phyloP scores from a whole-genome alignment of 768 basidiomycete genomes.

The Podaxis carcinomalis region DNA sequence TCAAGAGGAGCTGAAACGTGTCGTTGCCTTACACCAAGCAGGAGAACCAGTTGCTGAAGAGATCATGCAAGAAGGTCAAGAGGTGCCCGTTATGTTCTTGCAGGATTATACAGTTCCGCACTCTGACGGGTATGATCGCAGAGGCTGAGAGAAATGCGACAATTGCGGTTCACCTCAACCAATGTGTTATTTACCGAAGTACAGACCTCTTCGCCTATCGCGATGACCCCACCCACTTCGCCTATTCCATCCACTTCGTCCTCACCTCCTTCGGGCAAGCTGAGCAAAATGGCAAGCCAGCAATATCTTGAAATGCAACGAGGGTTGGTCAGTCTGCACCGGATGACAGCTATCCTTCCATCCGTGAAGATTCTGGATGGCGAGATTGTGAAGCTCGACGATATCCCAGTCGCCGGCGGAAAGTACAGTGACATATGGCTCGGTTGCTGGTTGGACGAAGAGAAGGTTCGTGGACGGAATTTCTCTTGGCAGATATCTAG shows the following conservation, averaged over 20 bases:
- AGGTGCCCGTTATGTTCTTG: slow-evolving; percentile 23
- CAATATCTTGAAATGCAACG: slow-evolving; percentile 39
- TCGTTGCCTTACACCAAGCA: slow-evolving; percentile 34
- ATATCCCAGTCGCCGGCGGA: slow-evolving; percentile 45
- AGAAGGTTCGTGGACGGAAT: slow-evolving; percentile 32
- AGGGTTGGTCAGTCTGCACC: slow-evolving; percentile 31
- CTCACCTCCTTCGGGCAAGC: no score
- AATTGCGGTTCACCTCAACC: not conserved
- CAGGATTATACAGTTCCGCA: not conserved
- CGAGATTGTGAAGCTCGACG: slow-evolving; percentile 38
- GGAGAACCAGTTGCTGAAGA: slow-evolving; percentile 38
- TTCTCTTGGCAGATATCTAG: not conserved
- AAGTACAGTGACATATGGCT: slow-evolving; percentile 51
- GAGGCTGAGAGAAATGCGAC: slow-evolving; percentile 22
- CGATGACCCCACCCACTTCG: slow-evolving; percentile 13
- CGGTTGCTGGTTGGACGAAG: slow-evolving; percentile 51
- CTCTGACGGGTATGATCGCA: slow-evolving; percentile 1
- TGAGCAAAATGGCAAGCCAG: slow-evolving; percentile 20
- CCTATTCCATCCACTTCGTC: not conserved
- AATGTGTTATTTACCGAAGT: slow-evolving; percentile 8
- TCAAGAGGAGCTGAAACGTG: slow-evolving; percentile 19
- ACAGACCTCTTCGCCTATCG: slow-evolving; percentile 15
- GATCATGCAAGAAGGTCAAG: slow-evolving; percentile 53
- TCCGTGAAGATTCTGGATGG: slow-evolving; percentile 48
- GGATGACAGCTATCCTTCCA: slow-evolving; percentile 42